Base-by-base conservation (phyloP, 352 stramenopile genomes). In the Phytophthora tentaculata region DNA sequence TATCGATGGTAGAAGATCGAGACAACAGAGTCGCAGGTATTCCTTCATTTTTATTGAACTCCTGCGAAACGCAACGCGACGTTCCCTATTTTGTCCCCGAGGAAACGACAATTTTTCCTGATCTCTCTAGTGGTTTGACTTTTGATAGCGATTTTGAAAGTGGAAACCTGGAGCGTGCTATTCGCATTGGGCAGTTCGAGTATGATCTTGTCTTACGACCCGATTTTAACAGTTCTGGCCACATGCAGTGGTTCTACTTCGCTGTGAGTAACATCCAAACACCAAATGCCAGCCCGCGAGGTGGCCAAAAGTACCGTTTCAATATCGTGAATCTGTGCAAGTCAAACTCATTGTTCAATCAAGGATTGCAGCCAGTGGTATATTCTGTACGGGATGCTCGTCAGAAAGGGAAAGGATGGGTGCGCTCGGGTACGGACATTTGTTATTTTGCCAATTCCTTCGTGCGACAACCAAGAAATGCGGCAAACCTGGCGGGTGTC, bases 241-340 rank as follows among this genome's bases (percentile, higher is more conserved):
- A 97, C 55, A 96, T 82, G 67, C 91, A 98, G 73, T 98, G 95
- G 95, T 98, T 98, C 57, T 98, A 98, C 64, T 98, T 98, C 69
- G 81, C 80, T 2, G 73, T 98, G n/a, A 86, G 78, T 50, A 97
- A 97, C 56, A 74, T 87, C 8, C 60, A 76, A 2, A n/a, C 47
- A 2, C 35, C 56, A 23, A 26, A 7, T 9, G 16, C 19, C 19
- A 66, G 45, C 51, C 53, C 47, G 10, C 55, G 60, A 10, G 49
- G 47, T 45, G 62, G 62, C 2, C 69, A 76, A 56, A 81, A 80
- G 26, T 95, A 92, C 55, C 91, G 82, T 1, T 98, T 98, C 70
- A 96, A 97, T 64, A 95, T 98, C 56, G 60, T 97, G 17, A 98
- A 98, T 57, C 45, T 98, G 37, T 97, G 88, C 60, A 98, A 98